A percentile compares a stretch with the other conserved stretches of the same genome.
Conservation (phyloP, 2,329 filamentous ascomycete genomes). For the Pseudogymnoascus sp. region DNA sequence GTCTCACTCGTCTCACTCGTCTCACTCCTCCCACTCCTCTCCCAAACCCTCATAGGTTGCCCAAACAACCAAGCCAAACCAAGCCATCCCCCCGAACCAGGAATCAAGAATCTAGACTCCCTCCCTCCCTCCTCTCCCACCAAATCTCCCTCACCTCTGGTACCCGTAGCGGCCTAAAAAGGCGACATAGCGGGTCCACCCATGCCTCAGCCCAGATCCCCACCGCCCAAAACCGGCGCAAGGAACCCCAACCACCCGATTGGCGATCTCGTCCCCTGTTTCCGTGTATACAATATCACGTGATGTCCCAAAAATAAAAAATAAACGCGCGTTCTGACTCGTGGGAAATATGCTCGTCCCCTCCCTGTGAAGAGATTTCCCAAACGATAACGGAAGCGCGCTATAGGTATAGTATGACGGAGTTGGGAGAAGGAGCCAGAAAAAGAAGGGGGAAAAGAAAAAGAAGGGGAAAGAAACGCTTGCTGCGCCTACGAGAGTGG, state of each 20-base stretch:
- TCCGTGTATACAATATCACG: too few species aligned
- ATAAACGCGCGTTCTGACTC: neutral
- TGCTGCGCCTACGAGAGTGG: constrained; percentile 1
- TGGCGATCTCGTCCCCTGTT: too few species aligned
- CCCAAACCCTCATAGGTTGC: neutral
- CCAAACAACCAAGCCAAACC: neutral
- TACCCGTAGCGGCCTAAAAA: neutral
- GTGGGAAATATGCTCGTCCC: neutral
- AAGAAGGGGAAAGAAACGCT: too few species aligned
- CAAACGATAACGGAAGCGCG: neutral
- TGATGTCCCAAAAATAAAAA: too few species aligned
- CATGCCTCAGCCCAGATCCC: neutral
- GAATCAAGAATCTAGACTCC: neutral
- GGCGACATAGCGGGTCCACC: neutral
- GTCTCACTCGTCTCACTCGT: neutral
- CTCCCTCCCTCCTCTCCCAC: neutral
- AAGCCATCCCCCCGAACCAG: neutral
- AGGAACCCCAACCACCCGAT: constrained; percentile 3
- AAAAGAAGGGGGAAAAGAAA: neutral
- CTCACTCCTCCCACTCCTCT: neutral
- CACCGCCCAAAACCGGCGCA: neutral
- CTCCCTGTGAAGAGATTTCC: neutral
- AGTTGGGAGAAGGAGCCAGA: neutral
- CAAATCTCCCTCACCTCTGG: neutral
- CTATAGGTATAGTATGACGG: neutral